Base-by-base conservation (phyloP, 352 stramenopile genomes). In the Globisporangium cederbergense region DNA sequence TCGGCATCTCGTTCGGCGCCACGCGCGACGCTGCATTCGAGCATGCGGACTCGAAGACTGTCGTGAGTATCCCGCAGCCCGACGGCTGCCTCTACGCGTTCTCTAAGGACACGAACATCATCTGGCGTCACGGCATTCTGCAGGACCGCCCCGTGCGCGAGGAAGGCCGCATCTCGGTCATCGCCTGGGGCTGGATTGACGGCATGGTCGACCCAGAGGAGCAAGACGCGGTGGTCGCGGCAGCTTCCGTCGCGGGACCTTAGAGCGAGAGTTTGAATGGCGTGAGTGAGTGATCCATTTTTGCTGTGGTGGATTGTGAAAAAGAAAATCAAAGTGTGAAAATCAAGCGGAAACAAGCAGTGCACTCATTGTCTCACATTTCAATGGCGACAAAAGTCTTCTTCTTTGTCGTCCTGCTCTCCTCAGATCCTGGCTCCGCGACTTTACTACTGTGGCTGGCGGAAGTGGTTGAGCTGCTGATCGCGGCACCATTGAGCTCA, bases 71-170 rank as follows among this genome's bases (percentile, higher is more conserved):
- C 66, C 93, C 95, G 52, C 95, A 98, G 77, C 83, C 86, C 8
- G 96, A 98, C 61, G 92, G 93, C 73, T 96, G 89, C 57, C 79
- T 97, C 10, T 98, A 98, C 76, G 88, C 86, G 22, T 98, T 98
- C 70, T 75, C 89, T 16, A 80, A 88, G n/a, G 93, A 98, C 78
- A 96, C 91, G 43, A 98, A 98, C 75, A 89, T 98, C 68, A 76
- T 89, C 16, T 98, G 90, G 90, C 95, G 88, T 68, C 95, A 98
- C 69, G 95, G 95, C 55, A 89, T 98, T 28, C 69, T 98, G 16
- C 72, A 92, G 57, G 82, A 97, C 66, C 74, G 86, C 42, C 83
- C 96, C 1, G 81, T 95, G 68, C 79, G 81, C 60, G 74, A 89
- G 16, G 93, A 98, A 71, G 95, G 95, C 16, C 81, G 95, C 51